Conservation (phyloP, 257 asterid genomes). For the Scutellaria galericulata region DNA sequence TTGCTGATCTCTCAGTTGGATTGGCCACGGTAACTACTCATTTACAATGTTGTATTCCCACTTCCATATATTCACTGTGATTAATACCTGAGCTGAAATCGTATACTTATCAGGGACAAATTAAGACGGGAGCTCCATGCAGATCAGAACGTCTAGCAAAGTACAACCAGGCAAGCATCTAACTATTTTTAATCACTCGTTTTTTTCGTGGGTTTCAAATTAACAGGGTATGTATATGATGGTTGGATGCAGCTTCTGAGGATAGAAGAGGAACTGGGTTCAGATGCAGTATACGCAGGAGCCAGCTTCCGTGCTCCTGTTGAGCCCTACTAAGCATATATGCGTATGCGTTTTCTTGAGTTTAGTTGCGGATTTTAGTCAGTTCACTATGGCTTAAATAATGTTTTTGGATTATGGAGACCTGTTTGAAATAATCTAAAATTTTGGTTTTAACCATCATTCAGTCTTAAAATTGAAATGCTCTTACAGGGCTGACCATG, state of each 20-base stretch:
- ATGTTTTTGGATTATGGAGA: slow-evolving; percentile 24
- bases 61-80: neutral
- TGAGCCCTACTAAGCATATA: slow-evolving; percentile 65
- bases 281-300: slow-evolving; percentile 92
- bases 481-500: slow-evolving; percentile 28
- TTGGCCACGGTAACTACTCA: slow-evolving; percentile 74
- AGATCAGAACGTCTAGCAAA: slow-evolving; percentile 96
- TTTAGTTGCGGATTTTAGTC: slow-evolving; percentile 25
- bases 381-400: slow-evolving; percentile 30
- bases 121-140: slow-evolving; percentile 99
- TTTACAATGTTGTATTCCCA: neutral
- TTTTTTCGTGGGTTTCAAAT: neutral
- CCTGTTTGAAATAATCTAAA: slow-evolving; percentile 29
- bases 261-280: slow-evolving; percentile 94
- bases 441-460: slow-evolving; percentile 32
- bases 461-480: slow-evolving; percentile 25
- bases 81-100: slow-evolving; percentile 11
- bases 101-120: slow-evolving; percentile 72
- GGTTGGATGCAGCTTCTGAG: slow-evolving; percentile 69
- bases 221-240: neutral
- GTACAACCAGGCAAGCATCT: slow-evolving; percentile 80
- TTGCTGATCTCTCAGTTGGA: slow-evolving; percentile 97
- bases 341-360: neutral
- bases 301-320: slow-evolving; percentile 87
- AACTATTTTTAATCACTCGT: neutral